Conservation (phyloP, 805 yeast genomes). For the Candida peoriensis region DNA sequence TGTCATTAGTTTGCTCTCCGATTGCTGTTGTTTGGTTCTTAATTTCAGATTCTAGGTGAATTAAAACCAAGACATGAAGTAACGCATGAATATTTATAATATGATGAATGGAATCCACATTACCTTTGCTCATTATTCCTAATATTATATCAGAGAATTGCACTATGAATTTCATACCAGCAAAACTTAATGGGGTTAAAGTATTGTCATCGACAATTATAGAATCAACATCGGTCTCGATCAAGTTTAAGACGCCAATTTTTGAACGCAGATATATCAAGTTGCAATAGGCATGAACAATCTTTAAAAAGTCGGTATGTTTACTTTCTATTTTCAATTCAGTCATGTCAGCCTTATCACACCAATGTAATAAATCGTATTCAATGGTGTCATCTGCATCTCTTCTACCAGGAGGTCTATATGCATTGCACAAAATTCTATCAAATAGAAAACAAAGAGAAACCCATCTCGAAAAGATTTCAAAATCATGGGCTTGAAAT, state of each 20-base stretch:
- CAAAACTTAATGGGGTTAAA: slow-evolving; percentile 4
- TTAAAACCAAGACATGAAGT: slow-evolving; percentile 6
- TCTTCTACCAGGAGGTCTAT: slow-evolving; percentile 9
- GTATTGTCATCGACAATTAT: background rate
- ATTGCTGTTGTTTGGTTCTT: slow-evolving; percentile 1
- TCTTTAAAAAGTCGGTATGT: slow-evolving; percentile 1
- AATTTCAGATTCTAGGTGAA: slow-evolving; percentile 7
- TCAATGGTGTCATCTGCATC: slow-evolving; percentile 7
- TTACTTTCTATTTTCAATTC: background rate
- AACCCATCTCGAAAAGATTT: slow-evolving; percentile 5
- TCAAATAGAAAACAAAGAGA: slow-evolving; percentile 5
- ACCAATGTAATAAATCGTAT: slow-evolving; percentile 7
- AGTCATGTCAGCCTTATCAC: background rate
- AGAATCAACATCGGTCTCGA: slow-evolving; percentile 1
- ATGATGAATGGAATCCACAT: slow-evolving; percentile 3
- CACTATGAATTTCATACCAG: slow-evolving; percentile 6
- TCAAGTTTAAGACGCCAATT: slow-evolving; percentile 8
- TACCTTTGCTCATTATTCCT: background rate
- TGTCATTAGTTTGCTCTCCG: background rate
- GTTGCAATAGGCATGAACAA: slow-evolving; percentile 3
- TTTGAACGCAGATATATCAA: slow-evolving; percentile 8
- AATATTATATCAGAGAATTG: slow-evolving; percentile 2
- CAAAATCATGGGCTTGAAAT: slow-evolving; percentile 2
- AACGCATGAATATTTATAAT: slow-evolving; percentile 5
- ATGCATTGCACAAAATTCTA: slow-evolving; percentile 6